Evolutionary conservation across 495 filamentous ascomycete genomes (phyloP).

Genomic region (Aeminium ludgeri): DNA sequence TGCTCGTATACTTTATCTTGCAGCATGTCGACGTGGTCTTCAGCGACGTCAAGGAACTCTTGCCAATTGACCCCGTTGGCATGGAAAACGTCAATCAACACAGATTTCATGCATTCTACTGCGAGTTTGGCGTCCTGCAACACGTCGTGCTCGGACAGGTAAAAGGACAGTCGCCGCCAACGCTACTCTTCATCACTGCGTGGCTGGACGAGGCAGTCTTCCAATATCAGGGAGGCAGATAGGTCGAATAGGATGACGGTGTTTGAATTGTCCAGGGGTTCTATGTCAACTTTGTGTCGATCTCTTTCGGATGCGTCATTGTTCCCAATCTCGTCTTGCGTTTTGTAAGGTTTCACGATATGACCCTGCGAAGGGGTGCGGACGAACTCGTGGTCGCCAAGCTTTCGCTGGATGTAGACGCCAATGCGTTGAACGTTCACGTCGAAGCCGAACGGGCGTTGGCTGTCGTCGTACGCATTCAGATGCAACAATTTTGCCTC

Average conservation of each 20-base stretch:
- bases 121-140: constrained; percentile 24
- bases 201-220: constrained; percentile 35
- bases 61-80: constrained; percentile 31
- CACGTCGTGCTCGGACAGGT: constrained; percentile 23
- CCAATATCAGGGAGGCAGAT: constrained; percentile 26
- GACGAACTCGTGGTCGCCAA: too few relatives aligned
- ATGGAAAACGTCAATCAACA: constrained; percentile 36
- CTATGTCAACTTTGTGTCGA: constrained; percentile 6
- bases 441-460: constrained; percentile 27
- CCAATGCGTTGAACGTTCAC: constrained; percentile 29
- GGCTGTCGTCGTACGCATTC: constrained; percentile 30
- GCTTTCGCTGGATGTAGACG: constrained; percentile 22
- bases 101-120: constrained; percentile 33
- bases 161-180: constrained; percentile 37
- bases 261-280: constrained; percentile 33
- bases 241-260: constrained; percentile 40
- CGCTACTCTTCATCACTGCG: constrained; percentile 33
- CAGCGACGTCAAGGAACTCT: constrained; percentile 26
- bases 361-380: too few relatives aligned
- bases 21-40: constrained; percentile 32
- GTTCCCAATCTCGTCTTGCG: too few relatives aligned
- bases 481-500: constrained; percentile 33
- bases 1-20: constrained; percentile 43
- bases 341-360: constrained; percentile 19
- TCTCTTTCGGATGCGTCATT: background rate